Conservation (phyloP, 129 eudicot species). For the Calendula officinalis region DNA sequence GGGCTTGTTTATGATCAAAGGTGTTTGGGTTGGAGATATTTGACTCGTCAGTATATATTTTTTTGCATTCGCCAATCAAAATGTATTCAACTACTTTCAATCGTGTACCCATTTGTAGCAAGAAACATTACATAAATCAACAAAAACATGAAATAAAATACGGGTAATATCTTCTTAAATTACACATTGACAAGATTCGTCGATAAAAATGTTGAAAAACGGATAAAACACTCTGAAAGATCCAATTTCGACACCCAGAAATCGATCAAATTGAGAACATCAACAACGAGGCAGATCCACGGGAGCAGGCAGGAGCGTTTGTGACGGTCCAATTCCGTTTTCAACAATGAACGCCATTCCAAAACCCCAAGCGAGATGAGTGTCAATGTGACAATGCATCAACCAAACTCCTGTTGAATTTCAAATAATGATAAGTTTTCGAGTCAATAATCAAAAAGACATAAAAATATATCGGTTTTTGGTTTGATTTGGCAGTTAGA, state of each 20-base stretch:
- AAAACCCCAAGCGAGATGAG: constrained; percentile 58
- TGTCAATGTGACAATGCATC: constrained; percentile 65
- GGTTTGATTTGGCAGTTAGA: neutral
- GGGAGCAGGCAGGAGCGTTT: constrained; percentile 41
- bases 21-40: no score
- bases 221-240: neutral
- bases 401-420: constrained; percentile 57
- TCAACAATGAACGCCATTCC: constrained; percentile 54
- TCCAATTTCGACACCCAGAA: neutral
- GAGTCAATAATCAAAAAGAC: neutral
- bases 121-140: neutral
- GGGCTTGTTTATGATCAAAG: no score
- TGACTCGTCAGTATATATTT: no score
- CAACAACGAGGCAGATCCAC: constrained; percentile 49
- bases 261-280: neutral
- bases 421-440: neutral
- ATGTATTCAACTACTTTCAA: neutral
- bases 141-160: neutral
- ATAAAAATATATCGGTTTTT: neutral
- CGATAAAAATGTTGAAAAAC: constrained; percentile 1
- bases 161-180: neutral
- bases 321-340: constrained; percentile 48
- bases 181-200: constrained; percentile 8
- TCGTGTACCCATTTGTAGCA: neutral
- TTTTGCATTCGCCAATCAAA: neutral